phyloP scores from a whole-genome alignment of 805 yeast species.

The Priceomyces haplophilus region DNA sequence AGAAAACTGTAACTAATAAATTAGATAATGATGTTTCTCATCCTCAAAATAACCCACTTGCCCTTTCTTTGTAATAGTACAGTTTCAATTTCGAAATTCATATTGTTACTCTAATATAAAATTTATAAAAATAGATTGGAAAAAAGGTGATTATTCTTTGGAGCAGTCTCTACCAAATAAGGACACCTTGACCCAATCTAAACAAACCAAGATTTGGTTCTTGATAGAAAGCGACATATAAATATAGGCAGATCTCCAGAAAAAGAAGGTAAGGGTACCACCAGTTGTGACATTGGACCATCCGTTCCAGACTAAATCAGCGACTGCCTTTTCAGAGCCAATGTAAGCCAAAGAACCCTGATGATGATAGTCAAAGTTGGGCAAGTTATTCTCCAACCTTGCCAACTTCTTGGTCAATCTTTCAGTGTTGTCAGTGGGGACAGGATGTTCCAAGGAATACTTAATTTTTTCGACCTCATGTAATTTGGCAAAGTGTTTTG shows the following conservation, averaged over 20 bases:
- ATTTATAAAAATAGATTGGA: neutral
- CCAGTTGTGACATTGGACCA: constrained; percentile 79
- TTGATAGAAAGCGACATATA: constrained; percentile 88
- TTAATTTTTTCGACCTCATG: constrained; percentile 59
- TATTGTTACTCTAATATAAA: neutral
- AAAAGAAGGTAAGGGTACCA: constrained; percentile 82
- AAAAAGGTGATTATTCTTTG: constrained; percentile 52
- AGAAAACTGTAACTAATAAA: neutral
- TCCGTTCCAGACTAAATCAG: constrained; percentile 78
- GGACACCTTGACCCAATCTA: constrained; percentile 87
- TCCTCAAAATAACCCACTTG: neutral
- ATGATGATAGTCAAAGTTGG: constrained; percentile 77
- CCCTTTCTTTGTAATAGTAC: no score
- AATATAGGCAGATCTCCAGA: constrained; percentile 94
- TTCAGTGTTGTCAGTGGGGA: constrained; percentile 41
- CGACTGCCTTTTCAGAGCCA: constrained; percentile 91
- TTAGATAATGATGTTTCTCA: neutral
- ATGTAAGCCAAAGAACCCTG: constrained; percentile 93
- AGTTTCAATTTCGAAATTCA: no score
- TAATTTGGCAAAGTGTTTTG: constrained; percentile 63
- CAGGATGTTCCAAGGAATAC: constrained; percentile 39
- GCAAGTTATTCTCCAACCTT: constrained; percentile 40
- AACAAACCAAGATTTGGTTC: constrained; percentile 78
- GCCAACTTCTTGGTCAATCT: constrained; percentile 46
- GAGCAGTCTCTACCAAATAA: constrained; percentile 93